These are phyloP conservation scores for Cystofilobasidium bisporidii DNA, from an alignment of 768 basidiomycete species.

Conservation along the genomic window DNA sequence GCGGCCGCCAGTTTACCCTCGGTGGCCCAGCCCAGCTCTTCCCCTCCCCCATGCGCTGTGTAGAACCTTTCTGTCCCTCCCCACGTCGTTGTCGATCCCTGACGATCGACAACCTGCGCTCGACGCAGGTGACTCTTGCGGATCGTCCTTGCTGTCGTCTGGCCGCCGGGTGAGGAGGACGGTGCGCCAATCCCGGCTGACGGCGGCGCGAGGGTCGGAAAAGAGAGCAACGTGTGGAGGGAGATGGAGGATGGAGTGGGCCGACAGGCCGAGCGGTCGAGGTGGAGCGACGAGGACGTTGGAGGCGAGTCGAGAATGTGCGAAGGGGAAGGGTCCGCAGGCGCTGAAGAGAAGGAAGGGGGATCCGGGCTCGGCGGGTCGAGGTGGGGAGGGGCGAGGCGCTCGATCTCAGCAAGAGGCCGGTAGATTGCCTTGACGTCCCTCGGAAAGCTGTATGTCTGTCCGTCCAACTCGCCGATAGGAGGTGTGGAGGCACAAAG, in stretches of 20 bases:
- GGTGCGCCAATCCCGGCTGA: neutral
- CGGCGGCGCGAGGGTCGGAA: neutral
- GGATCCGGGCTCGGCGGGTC: neutral
- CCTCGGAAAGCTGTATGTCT: neutral
- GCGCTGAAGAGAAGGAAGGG: neutral
- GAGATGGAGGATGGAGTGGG: slow-evolving; percentile 16
- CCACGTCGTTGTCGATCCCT: neutral
- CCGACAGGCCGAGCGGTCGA: neutral
- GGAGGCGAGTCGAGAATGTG: no score
- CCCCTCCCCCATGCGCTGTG: neutral
- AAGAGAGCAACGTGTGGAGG: slow-evolving; percentile 9
- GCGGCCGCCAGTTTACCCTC: no score
- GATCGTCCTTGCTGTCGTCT: no score
- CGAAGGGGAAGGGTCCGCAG: no score
- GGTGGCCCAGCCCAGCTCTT: neutral
- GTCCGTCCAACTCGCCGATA: neutral
- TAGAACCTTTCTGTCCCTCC: slow-evolving; percentile 5
- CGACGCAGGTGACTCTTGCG: no score
- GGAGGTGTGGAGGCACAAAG: neutral
- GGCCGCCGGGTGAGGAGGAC: no score
- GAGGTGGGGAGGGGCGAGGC: neutral
- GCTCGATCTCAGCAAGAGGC: no score
- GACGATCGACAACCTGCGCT: no score
- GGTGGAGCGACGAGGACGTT: no score
- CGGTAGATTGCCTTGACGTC: neutral